Base-by-base conservation (phyloP, 2,329 filamentous ascomycete genomes). In the Calonectria pteridis region DNA sequence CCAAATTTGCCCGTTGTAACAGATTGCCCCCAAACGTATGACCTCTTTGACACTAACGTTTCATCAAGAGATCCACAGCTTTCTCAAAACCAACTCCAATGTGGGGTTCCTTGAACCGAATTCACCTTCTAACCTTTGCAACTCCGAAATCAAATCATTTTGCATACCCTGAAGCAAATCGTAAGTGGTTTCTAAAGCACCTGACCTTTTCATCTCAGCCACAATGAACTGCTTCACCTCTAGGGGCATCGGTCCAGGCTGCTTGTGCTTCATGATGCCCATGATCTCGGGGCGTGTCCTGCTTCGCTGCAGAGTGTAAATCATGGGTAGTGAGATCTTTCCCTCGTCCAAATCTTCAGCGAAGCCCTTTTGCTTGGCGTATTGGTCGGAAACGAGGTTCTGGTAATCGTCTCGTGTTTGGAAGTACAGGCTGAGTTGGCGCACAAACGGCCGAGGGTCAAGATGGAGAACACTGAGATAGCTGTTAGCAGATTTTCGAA, bases 191-290 rank as follows among this genome's bases (percentile, higher is more conserved):
- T 62, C 55, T 14, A 62, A 40, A 62, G 55, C 55, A 6, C 55
- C 55, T 20, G 33, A 62, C 23, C 43, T 62, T 5, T 62, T 62
- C 55, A 62, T 62, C 35, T 62, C 55, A 1, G 55, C 55, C 16
- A 62, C 55, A 20, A 62, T 62, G 7, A 40, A 62, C 9, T 62
- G 55, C 55, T 62, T 62, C 14, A 62, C 33, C n/a, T 62, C 55
- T 2, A 62, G 33, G 23, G 55, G 23, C 55, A 62, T 62, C 2
- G 55, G 55, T 7, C 55, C 55, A 16, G 55, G 55, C 33, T 62
- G 23, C 33, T 62, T 62, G 35, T 62, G 55, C 33, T 62, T 62
- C 33, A 62, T 40, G 20, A 62, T 62, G 7, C 55, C 55, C 55
- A 62, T 62, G 16, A 62, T 62, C 6, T 62, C 55, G 6, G 55